Base-by-base conservation (phyloP, 2,329 filamentous ascomycete genomes). In the Tympanopsis confertula region DNA sequence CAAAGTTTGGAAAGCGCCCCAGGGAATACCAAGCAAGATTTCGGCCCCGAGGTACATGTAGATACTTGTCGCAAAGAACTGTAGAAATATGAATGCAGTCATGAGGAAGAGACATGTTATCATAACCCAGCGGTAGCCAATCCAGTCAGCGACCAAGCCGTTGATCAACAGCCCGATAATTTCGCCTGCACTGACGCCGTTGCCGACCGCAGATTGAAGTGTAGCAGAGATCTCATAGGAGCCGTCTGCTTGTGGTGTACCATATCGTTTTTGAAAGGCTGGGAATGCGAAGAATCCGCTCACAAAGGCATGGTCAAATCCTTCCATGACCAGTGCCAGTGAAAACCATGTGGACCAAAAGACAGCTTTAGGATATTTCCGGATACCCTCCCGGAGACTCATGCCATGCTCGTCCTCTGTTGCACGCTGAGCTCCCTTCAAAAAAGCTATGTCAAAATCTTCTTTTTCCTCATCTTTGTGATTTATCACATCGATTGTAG, bases 141-240 rank as follows among this genome's bases (percentile, higher is more conserved):
- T 43, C 38, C 38, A 19, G 26, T 46, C 44, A 1, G 41, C 42
- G 19, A 46, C 38, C 28, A 45, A 41, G 43, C 44, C 43, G 37
- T 46, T 46, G 13, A 45, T 35, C 22, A 45, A 41, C 12, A 46
- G 38, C 33, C 44, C 44, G 20, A 46, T 45, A 28, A 46, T 46
- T 30, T 46, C 43, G 19, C 44, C 44, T 19, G 44, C 44, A 5
- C 35, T 37, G 3, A 42, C 43, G n/a, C 43, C 44, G 18, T 39
- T 39, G 20, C 42, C 51, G 18, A 59, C 40, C 5, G 50, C 55
- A 0, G 54, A 52, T 39, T 59, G 56, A 52, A 54, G 57, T 3
- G 49, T 50, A 2, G 55, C 54, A 5, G 55, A 50, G 18, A 59
- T 46, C 20, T 47, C 38, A 19, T 42, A 47, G 3, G 24, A 32